Evolutionary conservation across 345 rosid genomes (phyloP).

Genomic region (Geranium rotundifolium): DNA sequence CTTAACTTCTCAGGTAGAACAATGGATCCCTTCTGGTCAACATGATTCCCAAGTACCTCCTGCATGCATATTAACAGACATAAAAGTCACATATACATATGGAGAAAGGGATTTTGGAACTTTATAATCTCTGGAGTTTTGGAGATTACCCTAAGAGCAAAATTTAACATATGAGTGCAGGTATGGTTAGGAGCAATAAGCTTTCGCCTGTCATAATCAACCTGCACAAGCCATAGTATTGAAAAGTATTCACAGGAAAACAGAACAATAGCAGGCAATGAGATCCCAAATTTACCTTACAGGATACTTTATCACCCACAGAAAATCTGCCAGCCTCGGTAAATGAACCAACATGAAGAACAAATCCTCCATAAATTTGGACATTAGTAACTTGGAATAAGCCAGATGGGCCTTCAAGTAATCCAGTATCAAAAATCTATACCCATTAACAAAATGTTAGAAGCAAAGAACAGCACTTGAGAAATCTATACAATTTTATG

Average conservation of each 20-base stretch:
- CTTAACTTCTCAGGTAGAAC: constrained; percentile 95
- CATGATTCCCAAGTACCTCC: constrained; percentile 92
- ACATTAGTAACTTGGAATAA: constrained; percentile 69
- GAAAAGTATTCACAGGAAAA: neutral
- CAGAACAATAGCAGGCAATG: neutral
- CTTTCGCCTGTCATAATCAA: constrained; percentile 82
- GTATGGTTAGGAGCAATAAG: constrained; percentile 96
- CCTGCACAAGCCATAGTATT: constrained; percentile 28
- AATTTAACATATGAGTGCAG: constrained; percentile 94
- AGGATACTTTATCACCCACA: constrained; percentile 62
- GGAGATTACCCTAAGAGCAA: constrained; percentile 67
- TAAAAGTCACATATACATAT: no score
- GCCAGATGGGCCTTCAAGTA: constrained; percentile 65
- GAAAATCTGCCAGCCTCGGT: constrained; percentile 30
- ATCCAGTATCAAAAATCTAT: constrained; percentile 76
- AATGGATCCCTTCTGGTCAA: constrained; percentile 96
- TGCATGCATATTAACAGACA: constrained; percentile 17
- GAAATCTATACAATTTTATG: no score
- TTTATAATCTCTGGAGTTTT: neutral
- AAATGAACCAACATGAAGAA: constrained; percentile 76
- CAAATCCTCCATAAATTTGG: constrained; percentile 84
- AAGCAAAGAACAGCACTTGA: no score
- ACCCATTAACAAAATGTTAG: no score
- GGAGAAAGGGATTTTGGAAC: neutral
- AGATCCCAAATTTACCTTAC: constrained; percentile 46